phyloP scores from a whole-genome alignment of 371 early-diverging fungal genomes.

The Encephalitozoon hellem region DNA sequence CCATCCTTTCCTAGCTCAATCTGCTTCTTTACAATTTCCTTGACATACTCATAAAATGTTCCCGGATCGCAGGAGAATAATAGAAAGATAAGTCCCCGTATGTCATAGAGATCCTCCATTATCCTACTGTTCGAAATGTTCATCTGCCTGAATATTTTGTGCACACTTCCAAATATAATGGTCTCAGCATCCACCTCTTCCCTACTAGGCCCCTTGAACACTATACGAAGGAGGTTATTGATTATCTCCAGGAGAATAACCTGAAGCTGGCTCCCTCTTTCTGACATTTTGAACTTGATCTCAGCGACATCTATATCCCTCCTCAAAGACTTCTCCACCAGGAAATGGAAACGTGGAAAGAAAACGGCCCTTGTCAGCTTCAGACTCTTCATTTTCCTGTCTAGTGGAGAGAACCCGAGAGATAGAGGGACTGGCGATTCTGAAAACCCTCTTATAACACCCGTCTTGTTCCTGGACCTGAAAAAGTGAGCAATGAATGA shows the following conservation, averaged over 20 bases:
- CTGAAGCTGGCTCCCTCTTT: conserved; percentile 19
- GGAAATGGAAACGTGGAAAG: conserved; percentile 51
- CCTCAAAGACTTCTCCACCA: conserved; percentile 29
- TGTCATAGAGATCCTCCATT: conserved; percentile 11
- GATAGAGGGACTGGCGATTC: conserved; percentile 15
- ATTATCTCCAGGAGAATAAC: conserved; percentile 40
- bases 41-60: conserved; percentile 20
- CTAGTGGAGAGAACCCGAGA: background rate
- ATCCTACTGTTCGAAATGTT: background rate
- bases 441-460: conserved; percentile 49
- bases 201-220: background rate
- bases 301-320: conserved; percentile 20
- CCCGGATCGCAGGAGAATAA: conserved; percentile 26
- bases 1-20: conserved; percentile 19
- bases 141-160: conserved; percentile 10
- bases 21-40: conserved; percentile 28
- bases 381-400: conserved; percentile 15
- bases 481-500: conserved; percentile 51
- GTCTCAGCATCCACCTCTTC: background rate
- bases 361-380: conserved; percentile 26
- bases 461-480: conserved; percentile 14
- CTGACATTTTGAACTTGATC: conserved; percentile 23
- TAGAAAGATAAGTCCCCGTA: conserved; percentile 27
- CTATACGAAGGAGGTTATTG: background rate
- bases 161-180: background rate